A percentile compares a stretch with the other conserved stretches of the same genome.
These are phyloP conservation scores for Leishmania gerbilli DNA, from an alignment of 208 protist species.

Conservation along the genomic window DNA sequence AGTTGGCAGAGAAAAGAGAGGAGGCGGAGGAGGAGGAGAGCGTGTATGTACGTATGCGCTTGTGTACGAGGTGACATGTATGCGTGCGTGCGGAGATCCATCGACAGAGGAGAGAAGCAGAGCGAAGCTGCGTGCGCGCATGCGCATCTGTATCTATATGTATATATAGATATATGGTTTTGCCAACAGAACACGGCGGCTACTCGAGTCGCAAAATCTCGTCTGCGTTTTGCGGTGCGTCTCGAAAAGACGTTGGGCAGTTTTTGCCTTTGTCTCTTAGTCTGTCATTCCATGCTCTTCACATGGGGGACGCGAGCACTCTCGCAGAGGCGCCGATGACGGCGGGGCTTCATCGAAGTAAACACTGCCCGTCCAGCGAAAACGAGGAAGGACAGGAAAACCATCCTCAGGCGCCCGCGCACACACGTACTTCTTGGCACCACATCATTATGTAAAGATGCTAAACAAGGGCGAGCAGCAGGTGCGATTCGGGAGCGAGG, in stretches of 20 bases:
- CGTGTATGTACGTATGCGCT: too few species aligned
- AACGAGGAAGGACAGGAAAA: neutral
- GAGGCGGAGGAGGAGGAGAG: neutral
- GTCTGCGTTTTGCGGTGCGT: neutral
- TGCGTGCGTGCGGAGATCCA: neutral
- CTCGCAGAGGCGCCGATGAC: neutral
- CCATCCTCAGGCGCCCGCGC: neutral
- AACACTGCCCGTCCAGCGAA: neutral
- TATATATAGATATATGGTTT: neutral
- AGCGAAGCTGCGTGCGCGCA: neutral
- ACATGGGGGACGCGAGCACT: neutral
- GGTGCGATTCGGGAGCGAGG: constrained; percentile 48
- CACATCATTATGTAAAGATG: neutral
- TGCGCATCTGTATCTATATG: neutral
- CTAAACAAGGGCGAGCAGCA: constrained; percentile 32
- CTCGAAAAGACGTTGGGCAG: neutral
- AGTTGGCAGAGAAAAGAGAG: neutral
- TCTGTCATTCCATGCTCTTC: neutral
- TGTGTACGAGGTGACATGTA: neutral
- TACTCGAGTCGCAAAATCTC: neutral
- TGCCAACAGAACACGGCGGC: neutral
- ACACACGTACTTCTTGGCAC: neutral
- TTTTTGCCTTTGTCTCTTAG: neutral
- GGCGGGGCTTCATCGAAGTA: neutral
- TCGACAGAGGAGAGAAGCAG: neutral